Evolutionary conservation across 2,329 filamentous ascomycete species (phyloP).

Genomic region (Pseudohalonectria lignicola): DNA sequence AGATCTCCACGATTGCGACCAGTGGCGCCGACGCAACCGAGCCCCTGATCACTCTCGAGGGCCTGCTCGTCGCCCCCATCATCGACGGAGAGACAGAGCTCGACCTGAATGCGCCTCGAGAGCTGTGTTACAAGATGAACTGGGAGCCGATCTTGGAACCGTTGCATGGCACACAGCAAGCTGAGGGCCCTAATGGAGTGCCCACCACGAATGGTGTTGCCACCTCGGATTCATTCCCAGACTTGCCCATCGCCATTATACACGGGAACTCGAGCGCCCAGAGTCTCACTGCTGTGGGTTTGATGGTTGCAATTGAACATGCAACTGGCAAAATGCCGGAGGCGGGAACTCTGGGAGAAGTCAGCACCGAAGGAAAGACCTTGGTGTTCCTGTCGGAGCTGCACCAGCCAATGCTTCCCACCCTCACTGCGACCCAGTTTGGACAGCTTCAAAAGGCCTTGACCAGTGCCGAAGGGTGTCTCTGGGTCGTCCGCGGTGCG

Average conservation of each 20-base stretch:
- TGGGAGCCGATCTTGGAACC: slow-evolving; percentile 28
- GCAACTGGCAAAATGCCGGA: slow-evolving; percentile 20
- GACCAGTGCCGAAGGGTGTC: slow-evolving; percentile 20
- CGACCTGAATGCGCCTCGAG: slow-evolving; percentile 16
- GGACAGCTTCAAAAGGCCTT: slow-evolving; percentile 22
- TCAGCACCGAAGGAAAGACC: slow-evolving; percentile 21
- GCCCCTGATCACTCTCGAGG: slow-evolving; percentile 20
- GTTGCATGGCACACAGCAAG: slow-evolving; percentile 2
- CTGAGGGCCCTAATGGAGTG: slow-evolving; percentile 2
- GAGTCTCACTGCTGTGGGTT: slow-evolving; percentile 17
- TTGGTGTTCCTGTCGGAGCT: slow-evolving; percentile 33
- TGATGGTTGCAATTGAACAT: slow-evolving; percentile 19
- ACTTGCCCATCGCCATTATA: slow-evolving; percentile 25
- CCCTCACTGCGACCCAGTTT: slow-evolving; percentile 26
- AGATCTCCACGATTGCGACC: slow-evolving; percentile 24
- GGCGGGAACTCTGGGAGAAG: slow-evolving; percentile 16
- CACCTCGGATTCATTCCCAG: slow-evolving; percentile 8
- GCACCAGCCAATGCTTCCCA: slow-evolving; percentile 28
- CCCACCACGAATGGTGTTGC: slow-evolving; percentile 1
- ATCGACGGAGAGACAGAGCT: slow-evolving; percentile 19
- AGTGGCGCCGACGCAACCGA: slow-evolving; percentile 14
- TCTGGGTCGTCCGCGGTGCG: slow-evolving; percentile 29
- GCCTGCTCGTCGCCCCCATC: slow-evolving; percentile 27
- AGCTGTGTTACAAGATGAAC: slow-evolving; percentile 34
- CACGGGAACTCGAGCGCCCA: slow-evolving; percentile 21